Base-by-base conservation (phyloP, 108 stramenopile species). In the Pseudonitzschia multiseries region DNA sequence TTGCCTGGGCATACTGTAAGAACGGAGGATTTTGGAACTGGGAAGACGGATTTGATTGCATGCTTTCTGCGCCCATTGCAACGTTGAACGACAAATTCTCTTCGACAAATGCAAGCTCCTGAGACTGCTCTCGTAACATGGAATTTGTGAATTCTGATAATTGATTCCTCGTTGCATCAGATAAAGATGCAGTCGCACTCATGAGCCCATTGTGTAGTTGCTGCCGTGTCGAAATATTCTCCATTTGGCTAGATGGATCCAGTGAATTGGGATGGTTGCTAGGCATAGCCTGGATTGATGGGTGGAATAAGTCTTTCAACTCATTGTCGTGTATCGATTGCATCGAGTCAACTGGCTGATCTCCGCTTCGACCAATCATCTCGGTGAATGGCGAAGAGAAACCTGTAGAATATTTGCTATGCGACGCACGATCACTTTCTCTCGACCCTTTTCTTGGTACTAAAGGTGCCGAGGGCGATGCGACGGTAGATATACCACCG, bases 71-170 rank as follows among this genome's bases (percentile, higher is more conserved):
- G 9, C 46, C 14, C 46, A 48, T 18, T 48, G 46, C 1, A 48
- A 24, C 24, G 24, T 56, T 26, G 26, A 26, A 56, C 9, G 54
- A 10, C 12, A 10, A 56, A 26, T 51, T 51, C 50, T 51, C 50
- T 51, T n/a, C n/a, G 50, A 51, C 50, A 9, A 17, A 21, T 12
- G 22, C 8, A 62, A 31, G 5, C 32, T 40, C n/a, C 20, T 62
- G 61, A 40, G 32, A 14, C 32, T 62, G 32, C 20, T 59, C 57
- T 59, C 57, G 57, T 4, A 59, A 31, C 29, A 62, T 40, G 40
- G 61, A 33, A 62, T 62, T 62, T 8, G 26, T 27, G 29, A 27
- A 59, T 59, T 59, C 57, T 31, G 57, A 27, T 26, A 59, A 31
- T 59, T 59, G 57, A 28, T 13, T 27, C 6, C 57, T 22, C 13